Evolutionary conservation across 331 rosid species (phyloP), one percentile per base, ranked within the genome.

Genomic region (Cydonia oblonga): DNA sequence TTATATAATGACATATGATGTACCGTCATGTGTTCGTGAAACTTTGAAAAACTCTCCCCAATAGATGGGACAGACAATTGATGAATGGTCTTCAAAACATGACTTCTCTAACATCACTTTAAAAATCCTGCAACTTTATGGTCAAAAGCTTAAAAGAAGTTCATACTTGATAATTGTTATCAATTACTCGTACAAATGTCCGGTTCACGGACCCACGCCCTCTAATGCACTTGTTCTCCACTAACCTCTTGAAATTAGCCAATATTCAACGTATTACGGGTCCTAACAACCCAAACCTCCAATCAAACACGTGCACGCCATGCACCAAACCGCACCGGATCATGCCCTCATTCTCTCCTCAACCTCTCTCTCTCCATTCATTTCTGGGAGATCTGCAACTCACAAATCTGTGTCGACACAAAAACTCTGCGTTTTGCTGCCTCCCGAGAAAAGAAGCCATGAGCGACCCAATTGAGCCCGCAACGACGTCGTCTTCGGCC

Each of bases 371-470:
- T 73, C 79, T 61, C n/a, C n/a, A 68, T 78, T 88, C 90, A 80
- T 85, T 75, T 77, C 80, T 58, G 86, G 78, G 82, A 82, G 92
- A 90, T 88, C 90, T 87, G 90, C 88, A 85, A 86, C 82, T 65
- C 85, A 66, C 77, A 75, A 75, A 66, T 74, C 81, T 40, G 69
- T 51, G 77, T 63, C 62, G 23, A 68, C 24, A 35, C 3, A 46
- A 62, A 10, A 42, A 60, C 70, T 64, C 38, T 60, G 69, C 53
- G n/a, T 12, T 65, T 65, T 62, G 44, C 23, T 62, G 67, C 44
- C 13, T 62, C 67, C 4, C n/a, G 23, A 7, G 54, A 49, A 49
- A 49, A 13, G 49, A 33, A 65, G 75, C 85, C 78, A 91, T 91
- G 97, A 76, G 86, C 76, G 90, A 87, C 30, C 84, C 88, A 67